Percentiles rank a stretch among this genome's conserved stretches.
phyloP scores from a whole-genome alignment of 2,329 filamentous ascomycete genomes.

The Diplodia mutila region DNA sequence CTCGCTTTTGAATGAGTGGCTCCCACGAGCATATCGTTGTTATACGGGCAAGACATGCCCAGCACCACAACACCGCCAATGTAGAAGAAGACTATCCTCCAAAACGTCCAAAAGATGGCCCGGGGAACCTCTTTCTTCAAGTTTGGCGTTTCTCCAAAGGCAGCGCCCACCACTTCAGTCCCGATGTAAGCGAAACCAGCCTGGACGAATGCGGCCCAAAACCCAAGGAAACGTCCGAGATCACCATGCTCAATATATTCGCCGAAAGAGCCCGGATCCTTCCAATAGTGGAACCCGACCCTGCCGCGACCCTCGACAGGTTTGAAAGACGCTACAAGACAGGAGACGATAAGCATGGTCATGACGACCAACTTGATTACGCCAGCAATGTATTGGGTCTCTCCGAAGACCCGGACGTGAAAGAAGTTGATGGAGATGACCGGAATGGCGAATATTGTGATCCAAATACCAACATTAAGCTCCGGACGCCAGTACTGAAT shows the following conservation, averaged over 20 bases:
- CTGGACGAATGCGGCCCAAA: conserved; percentile 70
- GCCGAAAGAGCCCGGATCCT: conserved; percentile 68
- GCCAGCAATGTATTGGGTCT: conserved; percentile 79
- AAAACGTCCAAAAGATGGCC: conserved; percentile 76
- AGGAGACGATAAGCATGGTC: conserved; percentile 68
- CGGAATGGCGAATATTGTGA: conserved; percentile 70
- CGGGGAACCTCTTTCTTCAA: conserved; percentile 72
- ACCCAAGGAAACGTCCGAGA: conserved; percentile 66
- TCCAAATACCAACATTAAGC: conserved; percentile 71
- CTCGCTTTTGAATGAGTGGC: conserved; percentile 3
- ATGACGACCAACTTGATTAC: conserved; percentile 73
- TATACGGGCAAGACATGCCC: conserved; percentile 69
- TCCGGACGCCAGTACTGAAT: conserved; percentile 72
- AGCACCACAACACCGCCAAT: conserved; percentile 66
- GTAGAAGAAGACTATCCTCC: conserved; percentile 72
- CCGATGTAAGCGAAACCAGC: conserved; percentile 74
- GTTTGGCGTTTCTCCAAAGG: conserved; percentile 74
- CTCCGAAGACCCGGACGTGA: conserved; percentile 73
- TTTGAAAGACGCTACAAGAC: conserved; percentile 56
- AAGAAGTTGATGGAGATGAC: conserved; percentile 72
- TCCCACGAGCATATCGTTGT: conserved; percentile 57
- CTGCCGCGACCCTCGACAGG: conserved; percentile 72
- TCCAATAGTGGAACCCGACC: conserved; percentile 75
- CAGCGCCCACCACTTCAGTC: conserved; percentile 75
- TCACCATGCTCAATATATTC: conserved; percentile 61